Conservation (phyloP, 1,284 basidiomycete genomes). For the Singerocomus rubriflavus region DNA sequence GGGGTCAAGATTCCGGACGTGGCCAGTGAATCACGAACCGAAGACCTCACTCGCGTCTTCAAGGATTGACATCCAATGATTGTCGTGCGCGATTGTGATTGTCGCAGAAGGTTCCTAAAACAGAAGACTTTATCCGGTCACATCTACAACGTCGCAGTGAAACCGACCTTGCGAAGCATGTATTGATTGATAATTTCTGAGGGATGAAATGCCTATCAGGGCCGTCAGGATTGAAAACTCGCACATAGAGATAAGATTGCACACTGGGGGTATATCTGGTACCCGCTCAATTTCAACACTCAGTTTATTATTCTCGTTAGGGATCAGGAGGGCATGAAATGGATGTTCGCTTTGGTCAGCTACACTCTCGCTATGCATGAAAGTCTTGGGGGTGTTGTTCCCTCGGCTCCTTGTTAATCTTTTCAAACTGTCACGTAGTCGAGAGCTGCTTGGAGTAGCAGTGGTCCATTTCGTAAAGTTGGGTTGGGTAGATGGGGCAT, state of each 20-base stretch:
- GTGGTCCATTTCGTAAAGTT: not conserved
- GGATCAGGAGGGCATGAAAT: not conserved
- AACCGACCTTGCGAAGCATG: constrained; percentile 8
- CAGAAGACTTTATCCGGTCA: not conserved
- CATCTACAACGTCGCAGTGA: not conserved
- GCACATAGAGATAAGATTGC: not conserved
- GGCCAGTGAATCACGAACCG: not conserved
- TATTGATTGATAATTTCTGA: constrained; percentile 13
- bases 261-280: not conserved
- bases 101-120: constrained; percentile 9
- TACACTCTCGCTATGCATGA: not conserved
- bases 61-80: constrained; percentile 11
- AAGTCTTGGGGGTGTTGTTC: not conserved
- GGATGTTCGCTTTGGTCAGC: not conserved
- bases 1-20: not conserved
- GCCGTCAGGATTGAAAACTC: not conserved
- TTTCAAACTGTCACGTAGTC: not conserved
- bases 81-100: constrained; percentile 7
- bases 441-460: not conserved
- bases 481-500: constrained; percentile 1
- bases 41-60: constrained; percentile 9
- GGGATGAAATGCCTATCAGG: constrained; percentile 10
- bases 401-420: not conserved
- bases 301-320: not conserved
- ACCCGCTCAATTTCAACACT: constrained; percentile 6